Conservation (phyloP, 331 rosid species). For the Cydonia oblonga region DNA sequence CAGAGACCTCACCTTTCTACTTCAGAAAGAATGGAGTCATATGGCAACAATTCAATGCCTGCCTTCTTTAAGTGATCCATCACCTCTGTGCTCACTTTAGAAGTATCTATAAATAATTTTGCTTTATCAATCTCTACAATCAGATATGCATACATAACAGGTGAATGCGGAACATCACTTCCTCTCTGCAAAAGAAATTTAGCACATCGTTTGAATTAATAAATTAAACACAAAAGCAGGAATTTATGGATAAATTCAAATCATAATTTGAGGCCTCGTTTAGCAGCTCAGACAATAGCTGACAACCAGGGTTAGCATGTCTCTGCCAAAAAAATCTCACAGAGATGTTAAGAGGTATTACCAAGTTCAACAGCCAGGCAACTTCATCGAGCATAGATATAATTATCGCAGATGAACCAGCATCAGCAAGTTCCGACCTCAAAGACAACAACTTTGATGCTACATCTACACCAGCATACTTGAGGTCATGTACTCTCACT, state of each 20-base stretch:
- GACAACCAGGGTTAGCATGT: background rate
- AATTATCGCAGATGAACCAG: slow-evolving; percentile 77
- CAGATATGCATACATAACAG: slow-evolving; percentile 89
- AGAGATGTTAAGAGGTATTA: slow-evolving; percentile 23
- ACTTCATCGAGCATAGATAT: slow-evolving; percentile 90
- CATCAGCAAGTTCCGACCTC: slow-evolving; percentile 57
- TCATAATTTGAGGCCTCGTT: background rate
- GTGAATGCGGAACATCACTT: slow-evolving; percentile 87
- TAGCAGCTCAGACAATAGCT: background rate
- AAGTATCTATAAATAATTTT: slow-evolving; percentile 60
- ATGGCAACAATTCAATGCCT: slow-evolving; percentile 60
- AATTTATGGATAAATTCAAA: background rate
- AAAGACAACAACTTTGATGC: slow-evolving; percentile 59
- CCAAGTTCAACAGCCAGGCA: slow-evolving; percentile 96
- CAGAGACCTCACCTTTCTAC: slow-evolving; percentile 44
- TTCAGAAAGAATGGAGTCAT: slow-evolving; percentile 68
- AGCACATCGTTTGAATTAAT: slow-evolving; percentile 8
- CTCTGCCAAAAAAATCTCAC: background rate
- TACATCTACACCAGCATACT: slow-evolving; percentile 83
- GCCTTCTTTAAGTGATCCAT: slow-evolving; percentile 69
- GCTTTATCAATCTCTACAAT: slow-evolving; percentile 73
- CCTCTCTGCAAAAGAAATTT: slow-evolving; percentile 66
- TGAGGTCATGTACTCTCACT: slow-evolving; percentile 62
- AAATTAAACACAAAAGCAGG: slow-evolving; percentile 2
- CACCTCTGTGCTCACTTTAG: slow-evolving; percentile 68